Evolutionary conservation across 805 yeast genomes (phyloP).

Genomic region (Ogataea nitratoaversa): DNA sequence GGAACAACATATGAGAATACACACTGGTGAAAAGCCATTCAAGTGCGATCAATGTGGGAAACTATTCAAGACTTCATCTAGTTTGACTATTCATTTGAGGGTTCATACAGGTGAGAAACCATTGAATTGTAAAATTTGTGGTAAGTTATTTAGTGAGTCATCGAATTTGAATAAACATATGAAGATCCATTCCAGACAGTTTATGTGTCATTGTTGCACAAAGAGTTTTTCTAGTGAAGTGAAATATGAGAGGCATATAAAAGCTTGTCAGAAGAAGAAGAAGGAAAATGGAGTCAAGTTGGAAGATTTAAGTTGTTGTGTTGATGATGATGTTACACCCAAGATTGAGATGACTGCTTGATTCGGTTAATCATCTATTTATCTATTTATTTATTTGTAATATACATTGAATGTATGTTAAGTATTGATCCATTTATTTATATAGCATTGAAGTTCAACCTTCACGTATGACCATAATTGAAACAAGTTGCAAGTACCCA

Average conservation of each 20-base stretch:
- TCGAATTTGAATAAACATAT: conserved; percentile 86
- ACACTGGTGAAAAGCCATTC: conserved; percentile 88
- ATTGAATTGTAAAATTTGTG: conserved; percentile 73
- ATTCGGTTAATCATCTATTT: too few relatives aligned
- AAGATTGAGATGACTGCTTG: too few relatives aligned
- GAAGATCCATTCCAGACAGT: conserved; percentile 63
- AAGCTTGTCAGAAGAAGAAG: conserved; percentile 16
- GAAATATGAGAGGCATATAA: conserved; percentile 38
- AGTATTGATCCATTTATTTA: too few relatives aligned
- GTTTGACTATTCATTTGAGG: conserved; percentile 77
- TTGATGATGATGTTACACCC: too few relatives aligned
- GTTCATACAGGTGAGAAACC: conserved; percentile 93
- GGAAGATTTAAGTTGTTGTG: neutral
- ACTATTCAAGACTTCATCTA: conserved; percentile 75
- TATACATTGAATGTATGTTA: neutral
- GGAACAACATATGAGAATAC: conserved; percentile 76
- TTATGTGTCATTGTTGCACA: conserved; percentile 49
- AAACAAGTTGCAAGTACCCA: too few relatives aligned
- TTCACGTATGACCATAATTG: too few relatives aligned
- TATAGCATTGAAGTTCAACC: too few relatives aligned
- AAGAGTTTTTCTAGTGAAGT: conserved; percentile 45
- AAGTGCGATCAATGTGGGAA: conserved; percentile 71
- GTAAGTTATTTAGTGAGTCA: conserved; percentile 81
- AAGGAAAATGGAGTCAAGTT: neutral
- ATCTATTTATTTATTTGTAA: too few relatives aligned